Base-by-base conservation (phyloP, 306 rosid genomes). In the Ormosia semicastrata region DNA sequence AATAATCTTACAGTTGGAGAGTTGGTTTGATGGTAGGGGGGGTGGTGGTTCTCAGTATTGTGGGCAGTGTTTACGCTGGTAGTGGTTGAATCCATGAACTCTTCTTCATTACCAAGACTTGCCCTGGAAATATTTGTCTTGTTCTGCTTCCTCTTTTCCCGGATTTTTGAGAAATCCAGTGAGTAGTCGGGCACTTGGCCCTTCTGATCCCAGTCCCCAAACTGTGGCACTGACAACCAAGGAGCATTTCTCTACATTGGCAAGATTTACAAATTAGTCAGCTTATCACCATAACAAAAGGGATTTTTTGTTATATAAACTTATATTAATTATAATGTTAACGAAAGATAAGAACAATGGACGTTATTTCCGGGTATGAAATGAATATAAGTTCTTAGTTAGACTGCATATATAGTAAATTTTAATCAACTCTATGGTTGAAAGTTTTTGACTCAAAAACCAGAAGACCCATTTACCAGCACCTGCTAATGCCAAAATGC, bases 131-230 rank as follows among this genome's bases (percentile, higher is more conserved):
- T 81, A 12, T 89, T 95, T 44, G 92, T 86, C 85, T 95, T 95
- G 93, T 95, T 93, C 73, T 93, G 98, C 90, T 95, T 95, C 91
- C 98, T 95, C 66, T 81, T 88, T 86, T 95, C 99, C 73, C 99
- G 83, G 34, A 95, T 93, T 86, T 95, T 95, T 13, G 99, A 90
- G 90, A 95, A 95, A 89, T 95, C 99, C 67, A 93, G 84, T 2
- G 98, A 95, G 85, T 95, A 95, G 64, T 95, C 99, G 0, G 98
- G 98, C 65, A 90, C 58, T 83, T 86, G 94, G 3, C 96, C 99
- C 76, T 90, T 93, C 84, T 93, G 98, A 73, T 95, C 99, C 99
- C 99, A 95, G 56, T 92, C 98, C 71, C 99, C 99, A 80, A 93
- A 95, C 77, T 95, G 99, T 33, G 99, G 99, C 80, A 95, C 97